Percentiles rank a stretch among this genome's conserved stretches.
phyloP scores from a whole-genome alignment of 2,329 filamentous ascomycete species.

The Didymella glomerata region DNA sequence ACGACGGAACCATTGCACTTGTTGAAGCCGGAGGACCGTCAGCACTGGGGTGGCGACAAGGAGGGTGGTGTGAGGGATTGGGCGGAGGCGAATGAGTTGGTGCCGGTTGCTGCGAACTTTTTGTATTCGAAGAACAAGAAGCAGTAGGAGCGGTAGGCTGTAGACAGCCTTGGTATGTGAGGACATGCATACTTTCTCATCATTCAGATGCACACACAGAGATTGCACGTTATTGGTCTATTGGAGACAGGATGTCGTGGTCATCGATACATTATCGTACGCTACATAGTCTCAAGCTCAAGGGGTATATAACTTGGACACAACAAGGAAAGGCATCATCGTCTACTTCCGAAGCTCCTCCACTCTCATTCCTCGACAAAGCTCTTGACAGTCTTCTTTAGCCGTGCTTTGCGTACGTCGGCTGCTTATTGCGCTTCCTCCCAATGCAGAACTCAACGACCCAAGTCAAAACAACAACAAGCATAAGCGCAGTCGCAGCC shows the following conservation, averaged over 20 bases:
- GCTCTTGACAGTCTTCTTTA: conserved; percentile 7
- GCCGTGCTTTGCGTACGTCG: conserved; percentile 33
- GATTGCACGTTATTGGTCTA: background rate
- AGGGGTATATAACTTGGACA: conserved; percentile 19
- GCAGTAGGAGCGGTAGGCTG: conserved; percentile 48
- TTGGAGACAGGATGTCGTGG: background rate
- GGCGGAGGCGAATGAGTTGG: conserved; percentile 59
- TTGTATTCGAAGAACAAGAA: conserved; percentile 59
- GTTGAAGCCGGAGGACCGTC: conserved; percentile 58
- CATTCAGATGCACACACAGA: background rate
- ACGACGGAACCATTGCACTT: conserved; percentile 55
- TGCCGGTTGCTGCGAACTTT: conserved; percentile 58
- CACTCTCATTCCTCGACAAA: background rate
- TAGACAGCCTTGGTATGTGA: background rate
- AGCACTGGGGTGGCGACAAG: conserved; percentile 63
- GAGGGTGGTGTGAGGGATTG: conserved; percentile 62
- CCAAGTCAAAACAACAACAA: conserved; percentile 47
- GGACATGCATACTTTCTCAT: background rate
- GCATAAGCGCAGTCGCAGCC: conserved; percentile 61
- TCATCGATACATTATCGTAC: conserved; percentile 15
- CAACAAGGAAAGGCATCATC: conserved; percentile 11
- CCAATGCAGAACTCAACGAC: conserved; percentile 43
- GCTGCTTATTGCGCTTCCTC: conserved; percentile 26
- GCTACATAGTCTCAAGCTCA: conserved; percentile 14
- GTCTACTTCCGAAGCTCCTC: background rate